Evolutionary conservation across 2,329 filamentous ascomycete species (phyloP).

Genomic region (Pseudocercospora fijiensis): DNA sequence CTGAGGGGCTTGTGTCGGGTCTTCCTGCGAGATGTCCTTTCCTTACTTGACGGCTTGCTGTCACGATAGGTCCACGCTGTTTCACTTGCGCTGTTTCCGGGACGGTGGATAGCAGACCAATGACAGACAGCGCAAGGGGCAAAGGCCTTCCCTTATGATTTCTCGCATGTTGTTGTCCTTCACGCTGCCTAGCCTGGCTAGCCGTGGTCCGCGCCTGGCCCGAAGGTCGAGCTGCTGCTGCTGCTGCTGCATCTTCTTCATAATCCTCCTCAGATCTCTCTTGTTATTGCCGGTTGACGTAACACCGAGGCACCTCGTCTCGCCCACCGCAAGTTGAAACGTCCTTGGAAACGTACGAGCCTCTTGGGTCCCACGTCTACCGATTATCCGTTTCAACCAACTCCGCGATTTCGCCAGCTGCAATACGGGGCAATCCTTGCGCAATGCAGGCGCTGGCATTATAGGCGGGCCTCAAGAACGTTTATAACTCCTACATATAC

Average conservation of each 20-base stretch:
- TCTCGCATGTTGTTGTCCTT: slow-evolving; percentile 27
- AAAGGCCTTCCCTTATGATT: slow-evolving; percentile 27
- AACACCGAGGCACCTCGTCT: slow-evolving; percentile 30
- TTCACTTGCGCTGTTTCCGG: slow-evolving; percentile 36
- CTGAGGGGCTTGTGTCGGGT: slow-evolving; percentile 18
- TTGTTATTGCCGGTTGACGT: slow-evolving; percentile 27
- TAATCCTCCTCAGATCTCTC: slow-evolving; percentile 15
- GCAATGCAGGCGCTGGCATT: slow-evolving; percentile 24
- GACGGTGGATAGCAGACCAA: slow-evolving; percentile 8
- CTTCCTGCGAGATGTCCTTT: slow-evolving; percentile 23
- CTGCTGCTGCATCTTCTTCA: slow-evolving; percentile 17
- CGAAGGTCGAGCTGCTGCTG: slow-evolving; percentile 24
- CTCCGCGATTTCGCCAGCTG: slow-evolving; percentile 27
- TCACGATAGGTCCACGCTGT: slow-evolving; percentile 34
- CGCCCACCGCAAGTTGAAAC: slow-evolving; percentile 33
- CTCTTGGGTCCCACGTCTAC: slow-evolving; percentile 18
- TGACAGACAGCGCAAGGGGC: slow-evolving; percentile 15
- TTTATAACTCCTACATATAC: slow-evolving; percentile 24
- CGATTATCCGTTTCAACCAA: slow-evolving; percentile 25
- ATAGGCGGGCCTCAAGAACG: slow-evolving; percentile 21
- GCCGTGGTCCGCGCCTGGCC: slow-evolving; percentile 31
- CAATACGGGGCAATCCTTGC: slow-evolving; percentile 27
- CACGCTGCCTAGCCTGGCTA: slow-evolving; percentile 14
- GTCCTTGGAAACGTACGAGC: slow-evolving; percentile 25
- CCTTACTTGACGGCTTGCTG: slow-evolving; percentile 31